Evolutionary conservation across 108 stramenopile species (phyloP).

Genomic region (Cyclotella atomus): DNA sequence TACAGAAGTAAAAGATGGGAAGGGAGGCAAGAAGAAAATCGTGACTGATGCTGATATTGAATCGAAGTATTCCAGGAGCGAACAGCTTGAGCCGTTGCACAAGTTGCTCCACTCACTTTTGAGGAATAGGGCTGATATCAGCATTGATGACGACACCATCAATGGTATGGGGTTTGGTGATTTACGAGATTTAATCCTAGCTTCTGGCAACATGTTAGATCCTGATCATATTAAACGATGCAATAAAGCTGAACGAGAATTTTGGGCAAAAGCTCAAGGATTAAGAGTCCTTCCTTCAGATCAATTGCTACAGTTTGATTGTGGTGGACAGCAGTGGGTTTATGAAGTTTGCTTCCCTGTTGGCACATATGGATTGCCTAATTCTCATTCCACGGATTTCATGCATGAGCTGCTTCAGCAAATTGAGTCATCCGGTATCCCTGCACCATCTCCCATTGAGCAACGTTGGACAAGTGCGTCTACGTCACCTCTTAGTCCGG

Average conservation of each 20-base stretch:
- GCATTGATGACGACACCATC: constrained; percentile 58
- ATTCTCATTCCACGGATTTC: constrained; percentile 81
- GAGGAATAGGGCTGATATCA: constrained; percentile 31
- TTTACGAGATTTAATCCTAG: constrained; percentile 92
- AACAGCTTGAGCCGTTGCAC: constrained; percentile 64
- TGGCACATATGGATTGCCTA: constrained; percentile 74
- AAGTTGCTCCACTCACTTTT: constrained; percentile 60
- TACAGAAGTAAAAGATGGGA: constrained; percentile 39
- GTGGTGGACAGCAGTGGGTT: constrained; percentile 99
- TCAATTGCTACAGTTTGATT: constrained; percentile 95
- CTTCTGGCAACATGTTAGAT: constrained; percentile 81
- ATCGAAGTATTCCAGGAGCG: constrained; percentile 42
- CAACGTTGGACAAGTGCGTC: constrained; percentile 96
- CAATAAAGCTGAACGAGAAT: constrained; percentile 95
- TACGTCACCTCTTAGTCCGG: constrained; percentile 90
- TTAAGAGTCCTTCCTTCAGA: constrained; percentile 79
- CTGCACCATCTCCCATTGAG: constrained; percentile 97
- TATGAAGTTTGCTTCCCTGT: constrained; percentile 94
- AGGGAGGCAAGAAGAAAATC: constrained; percentile 41
- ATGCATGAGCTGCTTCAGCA: constrained; percentile 76
- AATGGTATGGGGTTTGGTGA: constrained; percentile 91
- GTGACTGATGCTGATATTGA: constrained; percentile 42
- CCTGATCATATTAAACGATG: constrained; percentile 89
- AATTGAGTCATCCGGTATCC: constrained; percentile 83
- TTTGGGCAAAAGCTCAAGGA: constrained; percentile 91